A percentile compares a stretch with the other conserved stretches of the same genome.
These are phyloP conservation scores for Heliocybe sulcata DNA, from an alignment of 1,284 basidiomycete genomes.

Conservation along the genomic window DNA sequence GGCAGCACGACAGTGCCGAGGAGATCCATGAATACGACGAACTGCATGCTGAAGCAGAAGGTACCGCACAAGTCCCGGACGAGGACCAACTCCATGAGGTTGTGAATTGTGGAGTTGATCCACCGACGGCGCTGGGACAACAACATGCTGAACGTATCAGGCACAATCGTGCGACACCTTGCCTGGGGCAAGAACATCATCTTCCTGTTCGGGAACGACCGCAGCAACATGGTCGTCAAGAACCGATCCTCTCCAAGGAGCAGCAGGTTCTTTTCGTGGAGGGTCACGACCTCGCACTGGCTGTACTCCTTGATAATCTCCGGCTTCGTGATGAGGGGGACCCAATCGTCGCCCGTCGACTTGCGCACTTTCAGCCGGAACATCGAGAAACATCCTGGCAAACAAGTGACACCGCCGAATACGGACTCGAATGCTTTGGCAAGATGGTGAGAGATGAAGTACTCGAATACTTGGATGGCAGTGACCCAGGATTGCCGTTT, in stretches of 20 bases:
- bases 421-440: conserved; percentile 99
- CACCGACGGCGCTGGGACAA: conserved; percentile 96
- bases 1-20: conserved; percentile 94
- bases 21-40: conserved; percentile 98
- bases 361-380: conserved; percentile 95
- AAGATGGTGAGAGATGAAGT: conserved; percentile 98
- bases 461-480: conserved; percentile 96
- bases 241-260: conserved; percentile 98
- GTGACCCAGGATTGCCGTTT: conserved; percentile 98
- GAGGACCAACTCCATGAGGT: conserved; percentile 97
- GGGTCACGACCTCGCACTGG: conserved; percentile 86
- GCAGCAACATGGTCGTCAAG: conserved; percentile 88
- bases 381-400: conserved; percentile 99
- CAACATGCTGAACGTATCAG: conserved; percentile 90
- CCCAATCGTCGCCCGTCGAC: conserved; percentile 87
- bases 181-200: conserved; percentile 99
- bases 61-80: conserved; percentile 95
- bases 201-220: conserved; percentile 97
- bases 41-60: conserved; percentile 97
- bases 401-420: conserved; percentile 98
- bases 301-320: conserved; percentile 98
- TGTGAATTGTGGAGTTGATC: conserved; percentile 99
- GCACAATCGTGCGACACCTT: conserved; percentile 90
- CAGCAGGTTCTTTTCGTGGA: conserved; percentile 98
- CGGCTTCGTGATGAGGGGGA: conserved; percentile 95